These are phyloP conservation scores for Trichomonascaceae sp. DNA, from an alignment of 1,139 yeast species.

Conservation along the genomic window DNA sequence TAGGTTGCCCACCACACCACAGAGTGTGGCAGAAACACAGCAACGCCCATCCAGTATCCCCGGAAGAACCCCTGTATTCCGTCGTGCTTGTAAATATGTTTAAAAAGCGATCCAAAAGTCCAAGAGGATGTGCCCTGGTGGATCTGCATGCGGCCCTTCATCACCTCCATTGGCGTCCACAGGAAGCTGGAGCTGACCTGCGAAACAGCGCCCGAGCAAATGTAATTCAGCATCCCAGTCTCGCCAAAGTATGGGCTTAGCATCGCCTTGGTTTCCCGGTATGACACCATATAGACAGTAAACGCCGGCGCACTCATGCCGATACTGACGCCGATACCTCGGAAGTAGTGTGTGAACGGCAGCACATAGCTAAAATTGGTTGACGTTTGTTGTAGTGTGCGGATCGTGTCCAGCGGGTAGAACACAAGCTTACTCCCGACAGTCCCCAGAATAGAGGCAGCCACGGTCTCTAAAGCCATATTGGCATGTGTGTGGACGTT, in stretches of 20 bases:
- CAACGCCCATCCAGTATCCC: slow-evolving; percentile 33
- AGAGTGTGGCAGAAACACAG: slow-evolving; percentile 29
- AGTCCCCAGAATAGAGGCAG: slow-evolving; percentile 23
- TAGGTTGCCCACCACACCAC: slow-evolving; percentile 31
- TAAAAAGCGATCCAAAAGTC: slow-evolving; percentile 11
- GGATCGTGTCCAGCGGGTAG: slow-evolving; percentile 28
- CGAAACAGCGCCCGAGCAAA: slow-evolving; percentile 27
- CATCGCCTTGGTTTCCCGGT: slow-evolving; percentile 27
- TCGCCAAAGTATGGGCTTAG: slow-evolving; percentile 28
- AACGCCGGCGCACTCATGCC: slow-evolving; percentile 31
- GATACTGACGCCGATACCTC: slow-evolving; percentile 30
- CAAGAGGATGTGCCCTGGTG: slow-evolving; percentile 14
- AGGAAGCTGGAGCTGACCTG: slow-evolving; percentile 29
- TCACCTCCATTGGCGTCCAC: slow-evolving; percentile 36
- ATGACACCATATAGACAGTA: slow-evolving; percentile 30
- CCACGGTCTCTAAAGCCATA: slow-evolving; percentile 17
- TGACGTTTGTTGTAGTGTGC: slow-evolving; percentile 30
- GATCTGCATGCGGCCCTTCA: slow-evolving; percentile 32
- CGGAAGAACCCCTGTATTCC: slow-evolving; percentile 30
- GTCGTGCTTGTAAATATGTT: slow-evolving; percentile 21
- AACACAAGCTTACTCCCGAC: slow-evolving; percentile 25
- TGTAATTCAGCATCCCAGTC: slow-evolving; percentile 25
- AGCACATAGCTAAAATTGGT: slow-evolving; percentile 23
- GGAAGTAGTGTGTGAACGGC: slow-evolving; percentile 29
- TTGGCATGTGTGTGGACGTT: not conserved